phyloP scores from a whole-genome alignment of 371 early-diverging fungal genomes.

The Paraphysoderma sedebokerense region DNA sequence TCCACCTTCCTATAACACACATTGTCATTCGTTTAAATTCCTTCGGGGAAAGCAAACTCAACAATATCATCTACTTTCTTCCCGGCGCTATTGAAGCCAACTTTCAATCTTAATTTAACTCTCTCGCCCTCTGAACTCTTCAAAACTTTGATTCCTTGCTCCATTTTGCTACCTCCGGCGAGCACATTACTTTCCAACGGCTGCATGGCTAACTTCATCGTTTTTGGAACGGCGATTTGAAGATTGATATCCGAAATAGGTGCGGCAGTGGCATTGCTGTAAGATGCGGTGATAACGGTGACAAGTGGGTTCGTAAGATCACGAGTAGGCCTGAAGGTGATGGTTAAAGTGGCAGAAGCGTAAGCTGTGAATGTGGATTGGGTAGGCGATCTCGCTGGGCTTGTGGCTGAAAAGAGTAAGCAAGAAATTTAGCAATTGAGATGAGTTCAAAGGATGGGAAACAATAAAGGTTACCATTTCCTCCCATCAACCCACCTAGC shows the following conservation, averaged over 20 bases:
- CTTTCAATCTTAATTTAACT: neutral
- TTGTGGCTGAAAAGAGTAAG: neutral
- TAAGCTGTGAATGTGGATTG: neutral
- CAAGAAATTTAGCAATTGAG: neutral
- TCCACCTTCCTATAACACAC: too few species aligned
- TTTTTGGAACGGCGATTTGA: conserved; percentile 2
- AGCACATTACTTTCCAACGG: neutral
- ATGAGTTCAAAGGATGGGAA: neutral
- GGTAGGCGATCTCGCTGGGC: neutral
- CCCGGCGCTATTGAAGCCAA: neutral
- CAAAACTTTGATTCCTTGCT: neutral
- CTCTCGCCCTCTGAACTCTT: conserved; percentile 1
- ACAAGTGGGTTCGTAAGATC: neutral
- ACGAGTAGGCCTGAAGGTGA: neutral
- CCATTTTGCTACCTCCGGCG: neutral
- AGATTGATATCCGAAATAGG: neutral
- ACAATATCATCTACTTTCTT: conserved; percentile 1
- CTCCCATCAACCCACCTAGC: neutral
- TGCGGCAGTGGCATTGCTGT: neutral
- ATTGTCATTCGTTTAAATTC: too few species aligned
- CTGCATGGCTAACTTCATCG: neutral
- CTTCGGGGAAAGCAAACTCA: conserved; percentile 1
- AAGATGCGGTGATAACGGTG: neutral
- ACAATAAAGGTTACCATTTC: neutral
- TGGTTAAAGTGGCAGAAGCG: neutral